phyloP scores from a whole-genome alignment of 1,284 basidiomycete species.

The Exobasidium rhododendri region DNA sequence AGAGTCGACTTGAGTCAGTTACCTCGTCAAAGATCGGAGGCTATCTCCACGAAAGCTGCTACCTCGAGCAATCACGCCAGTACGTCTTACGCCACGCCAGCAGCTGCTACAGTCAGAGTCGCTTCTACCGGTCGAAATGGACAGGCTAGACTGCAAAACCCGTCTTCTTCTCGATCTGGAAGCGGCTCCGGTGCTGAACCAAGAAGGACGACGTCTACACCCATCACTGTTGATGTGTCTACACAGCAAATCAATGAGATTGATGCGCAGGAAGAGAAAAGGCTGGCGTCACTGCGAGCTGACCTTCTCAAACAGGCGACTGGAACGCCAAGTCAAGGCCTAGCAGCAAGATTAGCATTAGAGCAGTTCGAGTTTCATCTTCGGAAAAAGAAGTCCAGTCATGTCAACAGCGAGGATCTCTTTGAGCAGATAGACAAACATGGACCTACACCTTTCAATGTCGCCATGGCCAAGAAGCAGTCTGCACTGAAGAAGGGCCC shows the following conservation, averaged over 20 bases:
- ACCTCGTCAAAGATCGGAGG: not conserved
- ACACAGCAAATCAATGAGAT: not conserved
- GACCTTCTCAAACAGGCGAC: not conserved
- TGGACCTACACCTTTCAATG: not conserved
- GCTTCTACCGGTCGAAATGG: not conserved
- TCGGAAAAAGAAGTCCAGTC: not conserved
- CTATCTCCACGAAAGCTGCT: not conserved
- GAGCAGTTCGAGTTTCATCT: constrained; percentile 3
- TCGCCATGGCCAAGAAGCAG: not conserved
- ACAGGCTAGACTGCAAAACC: not conserved
- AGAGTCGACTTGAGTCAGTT: not conserved
- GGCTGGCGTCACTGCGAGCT: not conserved
- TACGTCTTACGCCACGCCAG: not conserved
- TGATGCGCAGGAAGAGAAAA: not conserved
- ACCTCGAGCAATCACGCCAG: not conserved
- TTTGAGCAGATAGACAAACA: too few relatives aligned
- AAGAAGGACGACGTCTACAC: not conserved
- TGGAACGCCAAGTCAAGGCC: not conserved
- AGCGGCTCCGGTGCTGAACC: not conserved
- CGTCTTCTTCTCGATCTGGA: not conserved
- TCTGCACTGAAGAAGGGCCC: not conserved
- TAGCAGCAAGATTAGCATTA: constrained; percentile 2
- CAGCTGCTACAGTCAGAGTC: not conserved
- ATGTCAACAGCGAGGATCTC: not conserved
- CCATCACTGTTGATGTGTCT: not conserved